Conservation (phyloP, 768 basidiomycete genomes). For the Floccularia luteovirens region DNA sequence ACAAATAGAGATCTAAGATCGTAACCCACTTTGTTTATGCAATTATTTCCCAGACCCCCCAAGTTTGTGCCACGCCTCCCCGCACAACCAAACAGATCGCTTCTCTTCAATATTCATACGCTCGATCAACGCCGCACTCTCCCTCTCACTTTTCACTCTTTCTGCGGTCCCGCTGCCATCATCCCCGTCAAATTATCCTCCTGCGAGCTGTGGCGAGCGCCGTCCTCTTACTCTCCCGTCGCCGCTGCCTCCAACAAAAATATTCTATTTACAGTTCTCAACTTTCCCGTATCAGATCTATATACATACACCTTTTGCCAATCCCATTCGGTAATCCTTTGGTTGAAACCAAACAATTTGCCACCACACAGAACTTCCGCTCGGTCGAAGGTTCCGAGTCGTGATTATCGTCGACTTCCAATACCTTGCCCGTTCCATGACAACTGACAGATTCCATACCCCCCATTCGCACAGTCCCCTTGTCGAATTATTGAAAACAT, state of each 20-base stretch:
- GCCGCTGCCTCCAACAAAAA: constrained; percentile 1
- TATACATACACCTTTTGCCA: background rate
- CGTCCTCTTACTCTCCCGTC: background rate
- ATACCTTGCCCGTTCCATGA: constrained; percentile 6
- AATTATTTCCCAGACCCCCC: constrained; percentile 8
- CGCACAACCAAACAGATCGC: constrained; percentile 7
- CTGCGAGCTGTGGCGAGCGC: constrained; percentile 3
- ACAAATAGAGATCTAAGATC: constrained; percentile 11
- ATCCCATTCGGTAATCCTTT: background rate
- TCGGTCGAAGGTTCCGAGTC: constrained; percentile 8
- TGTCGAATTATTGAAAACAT: too few species aligned
- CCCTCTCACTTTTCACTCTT: background rate
- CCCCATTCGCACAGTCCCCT: background rate
- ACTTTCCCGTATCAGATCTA: background rate
- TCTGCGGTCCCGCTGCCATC: too few species aligned
- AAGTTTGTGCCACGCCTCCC: constrained; percentile 6
- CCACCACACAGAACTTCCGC: constrained; percentile 9
- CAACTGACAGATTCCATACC: constrained; percentile 16
- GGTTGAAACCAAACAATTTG: constrained; percentile 1
- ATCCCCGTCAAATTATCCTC: too few species aligned
- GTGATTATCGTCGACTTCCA: background rate
- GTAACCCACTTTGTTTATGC: constrained; percentile 6
- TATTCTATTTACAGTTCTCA: background rate
- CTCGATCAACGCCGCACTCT: background rate
- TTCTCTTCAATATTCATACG: background rate